Percentiles rank a stretch among this genome's conserved stretches.
Evolutionary conservation across 306 rosid genomes (phyloP).

Genomic region (Prunus salicina): DNA sequence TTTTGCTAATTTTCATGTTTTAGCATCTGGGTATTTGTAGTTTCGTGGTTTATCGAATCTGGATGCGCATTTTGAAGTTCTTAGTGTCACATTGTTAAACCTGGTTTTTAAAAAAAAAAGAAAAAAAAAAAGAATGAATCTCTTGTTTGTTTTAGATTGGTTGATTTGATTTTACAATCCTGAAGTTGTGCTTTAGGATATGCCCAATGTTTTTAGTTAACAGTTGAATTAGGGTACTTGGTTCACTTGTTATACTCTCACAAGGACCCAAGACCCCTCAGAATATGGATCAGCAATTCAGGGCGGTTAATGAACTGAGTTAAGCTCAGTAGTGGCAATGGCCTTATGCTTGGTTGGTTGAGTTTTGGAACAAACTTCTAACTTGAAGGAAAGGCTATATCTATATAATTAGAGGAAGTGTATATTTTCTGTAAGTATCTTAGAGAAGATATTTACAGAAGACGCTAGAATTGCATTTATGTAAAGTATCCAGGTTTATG

Average conservation of each 20-base stretch:
- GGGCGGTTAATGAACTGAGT: not conserved
- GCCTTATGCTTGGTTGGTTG: not conserved
- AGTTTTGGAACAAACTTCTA: too few relatives aligned
- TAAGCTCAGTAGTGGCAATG: not conserved
- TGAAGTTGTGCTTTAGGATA: constrained; percentile 1
- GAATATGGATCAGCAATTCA: not conserved
- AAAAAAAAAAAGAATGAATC: not conserved
- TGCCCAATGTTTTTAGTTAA: not conserved
- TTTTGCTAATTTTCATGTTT: not conserved
- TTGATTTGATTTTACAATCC: not conserved
- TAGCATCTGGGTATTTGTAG: not conserved
- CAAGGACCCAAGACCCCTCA: not conserved
- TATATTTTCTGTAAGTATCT: not conserved
- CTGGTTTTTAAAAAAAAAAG: too few relatives aligned
- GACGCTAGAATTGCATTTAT: not conserved
- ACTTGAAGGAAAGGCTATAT: not conserved
- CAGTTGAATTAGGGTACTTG: not conserved
- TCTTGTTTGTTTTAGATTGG: not conserved
- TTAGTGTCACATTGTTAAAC: not conserved
- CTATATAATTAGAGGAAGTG: not conserved
- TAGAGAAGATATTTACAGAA: not conserved
- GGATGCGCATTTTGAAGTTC: not conserved
- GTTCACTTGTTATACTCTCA: not conserved
- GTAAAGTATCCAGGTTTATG: not conserved
- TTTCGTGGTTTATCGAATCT: constrained; percentile 1